Conservation (phyloP, 1,139 yeast genomes). For the Candida dubliniensis region DNA sequence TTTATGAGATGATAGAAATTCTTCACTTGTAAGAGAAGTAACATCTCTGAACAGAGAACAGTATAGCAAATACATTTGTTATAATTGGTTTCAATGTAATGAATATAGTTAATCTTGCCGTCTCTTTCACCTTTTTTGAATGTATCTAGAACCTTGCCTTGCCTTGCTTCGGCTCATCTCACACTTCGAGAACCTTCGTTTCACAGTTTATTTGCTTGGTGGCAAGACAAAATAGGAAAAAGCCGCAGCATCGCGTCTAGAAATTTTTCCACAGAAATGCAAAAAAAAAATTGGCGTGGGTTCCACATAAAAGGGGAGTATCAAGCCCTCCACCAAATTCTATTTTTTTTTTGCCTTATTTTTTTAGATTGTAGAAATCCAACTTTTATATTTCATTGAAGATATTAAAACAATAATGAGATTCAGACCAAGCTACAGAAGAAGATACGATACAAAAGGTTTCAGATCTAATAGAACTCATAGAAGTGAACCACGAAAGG, state of each 20-base stretch:
- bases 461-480: slow-evolving; percentile 7
- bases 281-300: background rate
- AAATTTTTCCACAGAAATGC: slow-evolving; percentile 3
- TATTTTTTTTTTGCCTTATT: background rate
- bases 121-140: no score
- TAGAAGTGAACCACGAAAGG: background rate
- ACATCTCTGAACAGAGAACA: no score
- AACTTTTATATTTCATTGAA: background rate
- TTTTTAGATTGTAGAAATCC: no score
- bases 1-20: no score
- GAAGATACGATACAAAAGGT: slow-evolving; percentile 9
- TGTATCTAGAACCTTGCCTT: no score
- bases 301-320: background rate
- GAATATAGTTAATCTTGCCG: no score
- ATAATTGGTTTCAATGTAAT: no score
- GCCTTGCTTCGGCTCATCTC: no score
- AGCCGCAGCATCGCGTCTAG: slow-evolving; percentile 14
- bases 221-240: slow-evolving; percentile 1
- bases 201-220: background rate
- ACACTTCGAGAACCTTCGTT: slow-evolving; percentile 3
- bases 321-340: slow-evolving; percentile 2
- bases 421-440: slow-evolving; percentile 7
- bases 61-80: no score
- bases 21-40: no score
- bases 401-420: slow-evolving; percentile 3